Evolutionary conservation across 176 grass and related monocot species (phyloP).

Genomic region (Juncus effusus): DNA sequence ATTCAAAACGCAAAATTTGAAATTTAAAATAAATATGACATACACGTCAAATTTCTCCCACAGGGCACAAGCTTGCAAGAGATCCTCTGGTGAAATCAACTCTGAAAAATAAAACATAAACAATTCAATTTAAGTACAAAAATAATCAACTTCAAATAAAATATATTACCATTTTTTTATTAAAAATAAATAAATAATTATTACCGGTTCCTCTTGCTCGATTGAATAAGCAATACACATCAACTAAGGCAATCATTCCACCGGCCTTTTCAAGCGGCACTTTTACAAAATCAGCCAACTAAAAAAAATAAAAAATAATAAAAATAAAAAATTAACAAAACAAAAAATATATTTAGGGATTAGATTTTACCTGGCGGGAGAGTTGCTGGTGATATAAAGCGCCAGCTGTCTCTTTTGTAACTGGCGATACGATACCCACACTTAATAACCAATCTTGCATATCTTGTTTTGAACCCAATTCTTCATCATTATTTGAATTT

Average conservation of each 20-base stretch:
- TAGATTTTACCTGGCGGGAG: conserved; percentile 59
- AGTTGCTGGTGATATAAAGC: conserved; percentile 95
- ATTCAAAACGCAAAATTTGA: conserved; percentile 39
- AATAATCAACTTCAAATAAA: no score
- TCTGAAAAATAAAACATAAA: conserved; percentile 48
- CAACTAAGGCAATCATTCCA: conserved; percentile 89
- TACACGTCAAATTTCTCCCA: conserved; percentile 99
- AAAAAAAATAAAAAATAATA: conserved; percentile 21
- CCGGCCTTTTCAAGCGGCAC: conserved; percentile 83
- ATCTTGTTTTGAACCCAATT: conserved; percentile 95
- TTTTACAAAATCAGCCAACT: conserved; percentile 92
- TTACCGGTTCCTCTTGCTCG: conserved; percentile 91
- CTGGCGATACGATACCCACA: conserved; percentile 81
- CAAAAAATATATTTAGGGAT: conserved; percentile 6
- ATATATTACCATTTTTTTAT: neutral
- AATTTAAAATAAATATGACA: conserved; percentile 32
- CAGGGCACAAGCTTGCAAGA: conserved; percentile 88
- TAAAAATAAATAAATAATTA: conserved; percentile 19
- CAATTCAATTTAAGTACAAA: no score
- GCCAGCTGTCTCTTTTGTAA: conserved; percentile 97
- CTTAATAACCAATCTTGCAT: conserved; percentile 98
- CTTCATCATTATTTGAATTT: conserved; percentile 70
- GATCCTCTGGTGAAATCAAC: conserved; percentile 95
- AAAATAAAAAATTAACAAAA: conserved; percentile 4
- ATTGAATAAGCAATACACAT: conserved; percentile 95